Conservation (phyloP, 2,329 filamentous ascomycete genomes). For the Piedraia hortae region DNA sequence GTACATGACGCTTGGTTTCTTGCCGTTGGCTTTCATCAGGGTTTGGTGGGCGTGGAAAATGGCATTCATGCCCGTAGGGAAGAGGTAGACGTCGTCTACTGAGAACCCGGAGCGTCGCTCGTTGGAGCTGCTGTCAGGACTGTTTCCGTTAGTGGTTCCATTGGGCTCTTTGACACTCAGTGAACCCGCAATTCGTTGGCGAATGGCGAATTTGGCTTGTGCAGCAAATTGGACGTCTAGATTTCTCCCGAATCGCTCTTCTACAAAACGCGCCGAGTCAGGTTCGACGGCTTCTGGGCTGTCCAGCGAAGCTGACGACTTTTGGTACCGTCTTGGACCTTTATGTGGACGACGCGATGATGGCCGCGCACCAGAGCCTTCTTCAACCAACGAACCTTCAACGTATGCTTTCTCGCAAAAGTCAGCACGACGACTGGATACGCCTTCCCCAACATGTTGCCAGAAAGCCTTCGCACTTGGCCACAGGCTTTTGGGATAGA, state of each 20-base stretch:
- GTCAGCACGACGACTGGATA: slow-evolving; percentile 74
- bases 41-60: slow-evolving; percentile 71
- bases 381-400: slow-evolving; percentile 35
- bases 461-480: slow-evolving; percentile 73
- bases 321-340: slow-evolving; percentile 59
- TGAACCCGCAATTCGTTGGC: slow-evolving; percentile 66
- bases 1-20: slow-evolving; percentile 54
- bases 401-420: slow-evolving; percentile 55
- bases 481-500: slow-evolving; percentile 41
- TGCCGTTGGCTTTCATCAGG: slow-evolving; percentile 34
- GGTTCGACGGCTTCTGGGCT: slow-evolving; percentile 21
- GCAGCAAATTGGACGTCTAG: slow-evolving; percentile 52
- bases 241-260: slow-evolving; percentile 84
- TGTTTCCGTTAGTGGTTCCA: slow-evolving; percentile 13
- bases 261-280: slow-evolving; percentile 59
- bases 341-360: slow-evolving; percentile 23
- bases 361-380: slow-evolving; percentile 12
- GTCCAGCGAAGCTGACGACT: too few species aligned
- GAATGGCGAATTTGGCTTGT: slow-evolving; percentile 64
- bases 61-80: slow-evolving; percentile 76
- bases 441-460: slow-evolving; percentile 84
- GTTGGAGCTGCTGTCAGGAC: slow-evolving; percentile 20
- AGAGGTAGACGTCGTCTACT: slow-evolving; percentile 72
- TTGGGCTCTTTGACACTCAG: slow-evolving; percentile 34
- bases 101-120: slow-evolving; percentile 42